phyloP scores from a whole-genome alignment of 2,329 filamentous ascomycete species.

The Thermomyces lanuginosus region DNA sequence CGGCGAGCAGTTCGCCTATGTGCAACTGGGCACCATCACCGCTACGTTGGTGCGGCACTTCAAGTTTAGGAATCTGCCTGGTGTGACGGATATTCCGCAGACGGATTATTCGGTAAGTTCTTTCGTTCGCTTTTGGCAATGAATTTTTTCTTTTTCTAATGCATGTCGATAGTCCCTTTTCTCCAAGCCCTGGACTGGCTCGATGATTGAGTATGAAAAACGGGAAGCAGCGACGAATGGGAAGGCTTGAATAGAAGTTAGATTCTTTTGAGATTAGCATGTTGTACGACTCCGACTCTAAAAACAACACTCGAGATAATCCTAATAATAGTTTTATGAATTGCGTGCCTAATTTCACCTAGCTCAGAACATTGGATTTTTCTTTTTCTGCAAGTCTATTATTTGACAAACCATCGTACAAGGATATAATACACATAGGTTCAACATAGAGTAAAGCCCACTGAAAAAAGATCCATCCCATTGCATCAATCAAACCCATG shows the following conservation, averaged over 20 bases:
- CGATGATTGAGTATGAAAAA: conserved; percentile 57
- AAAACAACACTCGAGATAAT: no score
- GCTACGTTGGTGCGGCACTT: conserved; percentile 46
- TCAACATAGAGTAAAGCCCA: no score
- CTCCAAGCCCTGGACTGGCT: conserved; percentile 55
- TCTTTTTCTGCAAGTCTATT: no score
- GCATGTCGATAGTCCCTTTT: conserved; percentile 39
- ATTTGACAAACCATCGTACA: no score
- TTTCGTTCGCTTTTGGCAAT: background rate
- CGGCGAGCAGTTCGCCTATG: conserved; percentile 59
- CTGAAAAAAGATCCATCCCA: no score
- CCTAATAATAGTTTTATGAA: no score
- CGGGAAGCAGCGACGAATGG: conserved; percentile 14
- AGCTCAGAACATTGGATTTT: no score
- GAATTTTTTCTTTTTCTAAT: conserved; percentile 6
- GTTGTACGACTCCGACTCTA: no score
- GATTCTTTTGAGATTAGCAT: no score
- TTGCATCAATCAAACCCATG: no score
- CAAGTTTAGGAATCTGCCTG: conserved; percentile 42
- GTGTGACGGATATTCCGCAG: conserved; percentile 38
- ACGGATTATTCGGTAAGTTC: conserved; percentile 46
- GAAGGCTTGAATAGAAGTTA: conserved; percentile 9
- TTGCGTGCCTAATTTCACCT: no score
- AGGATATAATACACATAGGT: no score
- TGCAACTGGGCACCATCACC: conserved; percentile 51